Percentiles rank a stretch among this genome's conserved stretches.
These are phyloP conservation scores for Pythium apleroticum DNA, from an alignment of 352 stramenopile genomes.

Conservation along the genomic window DNA sequence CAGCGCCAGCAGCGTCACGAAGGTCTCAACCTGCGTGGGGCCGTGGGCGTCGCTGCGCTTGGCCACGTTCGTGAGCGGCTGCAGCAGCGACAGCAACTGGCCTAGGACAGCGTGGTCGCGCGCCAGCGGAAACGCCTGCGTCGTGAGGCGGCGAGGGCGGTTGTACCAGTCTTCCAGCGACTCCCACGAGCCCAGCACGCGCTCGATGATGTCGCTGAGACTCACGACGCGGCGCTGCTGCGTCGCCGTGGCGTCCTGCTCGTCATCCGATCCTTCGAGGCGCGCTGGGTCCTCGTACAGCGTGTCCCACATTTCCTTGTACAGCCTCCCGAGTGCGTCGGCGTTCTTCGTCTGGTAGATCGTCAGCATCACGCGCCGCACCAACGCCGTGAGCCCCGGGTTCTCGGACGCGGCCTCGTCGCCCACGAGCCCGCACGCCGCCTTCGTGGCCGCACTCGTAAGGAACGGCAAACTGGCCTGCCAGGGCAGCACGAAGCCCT, in stretches of 20 bases:
- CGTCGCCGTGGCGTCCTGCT: not conserved
- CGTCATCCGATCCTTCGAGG: not conserved
- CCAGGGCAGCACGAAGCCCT: slow-evolving; percentile 24
- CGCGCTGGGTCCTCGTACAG: not conserved
- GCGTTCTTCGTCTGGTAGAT: slow-evolving; percentile 23
- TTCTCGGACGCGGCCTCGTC: slow-evolving; percentile 17
- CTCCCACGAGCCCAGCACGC: slow-evolving; percentile 4
- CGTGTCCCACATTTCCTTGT: not conserved
- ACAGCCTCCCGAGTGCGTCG: slow-evolving; percentile 10
- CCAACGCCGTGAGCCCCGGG: slow-evolving; percentile 23
- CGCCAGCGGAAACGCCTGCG: slow-evolving; percentile 2
- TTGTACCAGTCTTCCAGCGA: slow-evolving; percentile 13
- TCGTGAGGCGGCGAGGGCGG: not conserved
- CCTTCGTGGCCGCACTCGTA: slow-evolving; percentile 27
- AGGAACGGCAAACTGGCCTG: slow-evolving; percentile 27
- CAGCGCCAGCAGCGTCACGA: not conserved
- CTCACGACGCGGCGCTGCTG: not conserved
- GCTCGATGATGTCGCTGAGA: slow-evolving; percentile 9
- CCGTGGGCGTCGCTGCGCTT: not conserved
- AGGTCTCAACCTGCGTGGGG: slow-evolving; percentile 14
- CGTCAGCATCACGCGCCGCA: slow-evolving; percentile 16
- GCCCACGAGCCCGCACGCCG: slow-evolving; percentile 26
- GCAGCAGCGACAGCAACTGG: slow-evolving; percentile 9
- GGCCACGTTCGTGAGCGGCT: slow-evolving; percentile 7
- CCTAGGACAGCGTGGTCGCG: not conserved